These are phyloP conservation scores for Davidsoniella virescens DNA, from an alignment of 2,329 filamentous ascomycete species.

Conservation along the genomic window DNA sequence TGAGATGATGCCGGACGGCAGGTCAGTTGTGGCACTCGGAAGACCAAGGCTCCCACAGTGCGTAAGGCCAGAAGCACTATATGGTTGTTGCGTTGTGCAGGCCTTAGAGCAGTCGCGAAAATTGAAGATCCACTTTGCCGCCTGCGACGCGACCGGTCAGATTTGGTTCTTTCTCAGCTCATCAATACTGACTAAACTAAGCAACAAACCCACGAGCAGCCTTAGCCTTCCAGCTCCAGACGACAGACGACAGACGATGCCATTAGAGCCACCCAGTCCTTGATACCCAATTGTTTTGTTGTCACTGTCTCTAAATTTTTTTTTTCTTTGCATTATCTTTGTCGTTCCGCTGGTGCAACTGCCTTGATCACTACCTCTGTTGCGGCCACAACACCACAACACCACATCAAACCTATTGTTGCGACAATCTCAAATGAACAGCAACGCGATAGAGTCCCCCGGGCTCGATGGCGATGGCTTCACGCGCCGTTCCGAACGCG, in stretches of 20 bases:
- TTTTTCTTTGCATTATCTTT: not conserved
- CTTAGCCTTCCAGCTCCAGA: not conserved
- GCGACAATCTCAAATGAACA: slow-evolving; percentile 31
- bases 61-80: too few species aligned
- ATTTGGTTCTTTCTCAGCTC: slow-evolving; percentile 4
- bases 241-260: not conserved
- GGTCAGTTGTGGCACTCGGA: too few species aligned
- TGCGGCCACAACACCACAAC: not conserved
- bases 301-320: not conserved
- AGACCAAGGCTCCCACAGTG: too few species aligned
- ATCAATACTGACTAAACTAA: not conserved
- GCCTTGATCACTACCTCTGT: not conserved
- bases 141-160: slow-evolving; percentile 12
- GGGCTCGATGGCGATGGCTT: slow-evolving; percentile 27
- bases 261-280: not conserved
- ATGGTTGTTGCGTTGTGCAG: too few species aligned
- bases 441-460: slow-evolving; percentile 37
- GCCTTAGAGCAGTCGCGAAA: slow-evolving; percentile 9
- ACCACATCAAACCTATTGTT: too few species aligned
- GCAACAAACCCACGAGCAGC: not conserved
- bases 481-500: slow-evolving; percentile 54
- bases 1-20: too few species aligned
- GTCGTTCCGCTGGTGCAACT: not conserved
- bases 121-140: slow-evolving; percentile 10
- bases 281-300: not conserved